Evolutionary conservation across 2,329 filamentous ascomycete species (phyloP).

Genomic region (Akanthomyces muscarius): DNA sequence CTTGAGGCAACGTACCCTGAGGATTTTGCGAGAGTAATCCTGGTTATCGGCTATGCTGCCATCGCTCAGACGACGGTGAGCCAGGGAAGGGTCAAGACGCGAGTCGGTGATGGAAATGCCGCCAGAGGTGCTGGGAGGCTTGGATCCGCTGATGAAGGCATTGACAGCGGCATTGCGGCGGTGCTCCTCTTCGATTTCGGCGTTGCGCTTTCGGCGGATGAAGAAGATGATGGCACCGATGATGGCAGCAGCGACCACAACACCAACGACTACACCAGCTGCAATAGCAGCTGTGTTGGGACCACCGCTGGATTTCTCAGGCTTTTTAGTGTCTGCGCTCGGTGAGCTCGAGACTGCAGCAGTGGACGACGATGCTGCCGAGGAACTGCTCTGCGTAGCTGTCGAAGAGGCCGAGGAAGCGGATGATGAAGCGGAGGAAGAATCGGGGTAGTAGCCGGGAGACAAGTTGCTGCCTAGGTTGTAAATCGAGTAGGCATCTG

Average conservation of each 20-base stretch:
- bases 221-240: slow-evolving; percentile 69
- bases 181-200: slow-evolving; percentile 79
- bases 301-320: slow-evolving; percentile 25
- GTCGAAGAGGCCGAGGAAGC: slow-evolving; percentile 19
- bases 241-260: slow-evolving; percentile 64
- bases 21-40: slow-evolving; percentile 92
- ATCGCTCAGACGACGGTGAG: slow-evolving; percentile 79
- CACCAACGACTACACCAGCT: slow-evolving; percentile 80
- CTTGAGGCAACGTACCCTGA: slow-evolving; percentile 65
- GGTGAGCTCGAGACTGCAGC: slow-evolving; percentile 26
- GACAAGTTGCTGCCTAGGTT: slow-evolving; percentile 46
- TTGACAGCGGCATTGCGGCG: slow-evolving; percentile 75
- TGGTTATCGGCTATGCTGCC: slow-evolving; percentile 96
- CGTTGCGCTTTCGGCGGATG: slow-evolving; percentile 70
- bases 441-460: slow-evolving; percentile 31
- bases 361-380: slow-evolving; percentile 22
- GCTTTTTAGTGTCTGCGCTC: neutral
- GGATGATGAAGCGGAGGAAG: slow-evolving; percentile 24
- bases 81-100: slow-evolving; percentile 81
- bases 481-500: slow-evolving; percentile 41
- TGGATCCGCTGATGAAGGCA: slow-evolving; percentile 64
- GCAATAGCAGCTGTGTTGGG: slow-evolving; percentile 81
- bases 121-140: slow-evolving; percentile 60
- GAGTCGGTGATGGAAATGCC: slow-evolving; percentile 72
- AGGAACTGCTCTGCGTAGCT: slow-evolving; percentile 26